Conservation (phyloP, 306 rosid species). For the Neltuma alba region DNA sequence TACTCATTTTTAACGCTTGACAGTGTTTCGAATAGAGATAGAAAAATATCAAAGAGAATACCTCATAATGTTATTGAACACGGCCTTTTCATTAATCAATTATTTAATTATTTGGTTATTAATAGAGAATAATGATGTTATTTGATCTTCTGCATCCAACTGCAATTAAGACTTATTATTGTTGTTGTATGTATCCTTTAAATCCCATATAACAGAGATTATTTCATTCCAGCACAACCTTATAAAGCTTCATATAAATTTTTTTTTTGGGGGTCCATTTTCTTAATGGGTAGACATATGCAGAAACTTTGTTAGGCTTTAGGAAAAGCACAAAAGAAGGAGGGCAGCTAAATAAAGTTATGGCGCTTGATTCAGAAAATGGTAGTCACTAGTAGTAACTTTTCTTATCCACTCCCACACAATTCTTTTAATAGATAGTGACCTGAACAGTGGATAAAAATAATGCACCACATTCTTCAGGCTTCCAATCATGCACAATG, state of each 20-base stretch:
- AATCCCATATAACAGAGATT: background rate
- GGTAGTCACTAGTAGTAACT: slow-evolving; percentile 22
- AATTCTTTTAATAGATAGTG: slow-evolving; percentile 28
- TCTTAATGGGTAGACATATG: slow-evolving; percentile 7
- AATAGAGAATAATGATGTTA: too few species aligned
- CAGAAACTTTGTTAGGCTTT: slow-evolving; percentile 19
- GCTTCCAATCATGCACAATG: slow-evolving; percentile 38
- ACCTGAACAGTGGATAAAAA: background rate
- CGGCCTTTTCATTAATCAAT: too few species aligned
- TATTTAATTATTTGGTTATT: too few species aligned
- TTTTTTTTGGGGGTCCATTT: slow-evolving; percentile 25
- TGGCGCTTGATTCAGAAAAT: slow-evolving; percentile 19
- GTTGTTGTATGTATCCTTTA: too few species aligned
- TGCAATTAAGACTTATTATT: too few species aligned
- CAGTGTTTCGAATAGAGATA: too few species aligned
- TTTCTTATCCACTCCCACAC: slow-evolving; percentile 17
- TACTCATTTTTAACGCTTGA: too few species aligned
- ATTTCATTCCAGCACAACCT: background rate
- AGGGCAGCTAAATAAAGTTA: slow-evolving; percentile 13
- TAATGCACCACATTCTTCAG: slow-evolving; percentile 39
- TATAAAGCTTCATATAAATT: background rate
- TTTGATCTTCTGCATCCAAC: too few species aligned
- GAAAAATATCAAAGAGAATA: too few species aligned
- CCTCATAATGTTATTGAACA: too few species aligned
- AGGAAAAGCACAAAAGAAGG: background rate